phyloP scores from a whole-genome alignment of 805 yeast genomes.

The Yamadazyma sp. region DNA sequence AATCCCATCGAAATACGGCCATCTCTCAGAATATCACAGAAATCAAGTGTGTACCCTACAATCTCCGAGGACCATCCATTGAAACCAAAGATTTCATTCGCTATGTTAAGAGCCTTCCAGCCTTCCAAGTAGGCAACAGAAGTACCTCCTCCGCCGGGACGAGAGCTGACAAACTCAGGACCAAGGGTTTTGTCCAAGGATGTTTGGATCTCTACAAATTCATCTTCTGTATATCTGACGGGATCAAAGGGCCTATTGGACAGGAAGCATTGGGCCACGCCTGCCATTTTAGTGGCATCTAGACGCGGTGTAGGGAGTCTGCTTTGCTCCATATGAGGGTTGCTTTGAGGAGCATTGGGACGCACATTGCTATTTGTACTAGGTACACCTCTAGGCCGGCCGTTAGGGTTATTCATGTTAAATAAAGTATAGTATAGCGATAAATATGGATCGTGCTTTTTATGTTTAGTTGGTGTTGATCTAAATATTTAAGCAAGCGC shows the following conservation, averaged over 20 bases:
- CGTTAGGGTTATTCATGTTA: too few relatives aligned
- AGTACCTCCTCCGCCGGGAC: constrained; percentile 74
- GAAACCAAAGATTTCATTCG: constrained; percentile 80
- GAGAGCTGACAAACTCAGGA: constrained; percentile 72
- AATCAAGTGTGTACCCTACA: constrained; percentile 64
- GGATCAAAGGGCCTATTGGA: constrained; percentile 18
- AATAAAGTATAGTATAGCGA: too few relatives aligned
- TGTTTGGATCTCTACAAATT: constrained; percentile 33
- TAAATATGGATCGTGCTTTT: too few relatives aligned
- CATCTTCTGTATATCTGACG: constrained; percentile 29
- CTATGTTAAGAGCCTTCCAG: constrained; percentile 77
- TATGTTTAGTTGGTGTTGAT: too few relatives aligned
- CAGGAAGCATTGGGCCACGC: constrained; percentile 12
- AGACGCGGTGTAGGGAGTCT: constrained; percentile 7
- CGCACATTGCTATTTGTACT: too few relatives aligned
- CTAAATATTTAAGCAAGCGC: too few relatives aligned
- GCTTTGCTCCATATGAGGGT: constrained; percentile 1
- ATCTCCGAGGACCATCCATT: constrained; percentile 83
- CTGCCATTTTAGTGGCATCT: constrained; percentile 7
- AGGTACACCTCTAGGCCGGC: too few relatives aligned
- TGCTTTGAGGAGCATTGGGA: too few relatives aligned
- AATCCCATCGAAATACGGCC: constrained; percentile 62
- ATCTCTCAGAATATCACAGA: constrained; percentile 58
- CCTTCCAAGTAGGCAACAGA: constrained; percentile 77
- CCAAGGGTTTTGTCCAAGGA: constrained; percentile 50